Evolutionary conservation across 257 asterid species (phyloP).

Genomic region (Gynochthodes officinalis): DNA sequence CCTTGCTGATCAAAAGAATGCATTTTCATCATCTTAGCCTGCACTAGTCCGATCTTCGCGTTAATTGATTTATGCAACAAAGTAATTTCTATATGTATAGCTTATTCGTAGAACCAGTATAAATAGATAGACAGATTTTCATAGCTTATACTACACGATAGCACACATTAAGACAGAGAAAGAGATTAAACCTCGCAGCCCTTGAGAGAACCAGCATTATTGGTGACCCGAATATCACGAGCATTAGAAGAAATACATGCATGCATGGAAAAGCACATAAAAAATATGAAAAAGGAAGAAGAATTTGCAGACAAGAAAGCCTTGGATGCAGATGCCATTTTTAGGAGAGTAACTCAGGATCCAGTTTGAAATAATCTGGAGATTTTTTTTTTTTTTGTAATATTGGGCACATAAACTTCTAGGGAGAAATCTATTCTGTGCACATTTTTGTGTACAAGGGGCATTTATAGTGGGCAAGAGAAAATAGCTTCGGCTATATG

Average conservation of each 20-base stretch:
- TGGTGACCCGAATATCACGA: not conserved
- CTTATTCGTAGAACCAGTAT: no score
- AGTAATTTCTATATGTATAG: no score
- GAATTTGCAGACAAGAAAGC: slow-evolving; percentile 5
- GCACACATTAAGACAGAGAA: not conserved
- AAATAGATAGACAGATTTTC: no score
- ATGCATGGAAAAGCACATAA: slow-evolving; percentile 25
- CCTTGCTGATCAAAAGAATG: slow-evolving; percentile 4
- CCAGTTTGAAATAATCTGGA: no score
- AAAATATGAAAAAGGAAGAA: slow-evolving; percentile 16
- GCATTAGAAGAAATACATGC: slow-evolving; percentile 17
- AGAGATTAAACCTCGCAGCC: slow-evolving; percentile 14
- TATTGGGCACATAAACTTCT: no score
- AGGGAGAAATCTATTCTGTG: no score
- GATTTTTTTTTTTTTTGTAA: no score
- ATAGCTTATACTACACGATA: no score
- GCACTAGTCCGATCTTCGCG: not conserved
- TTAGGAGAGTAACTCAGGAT: not conserved
- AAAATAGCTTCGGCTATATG: no score
- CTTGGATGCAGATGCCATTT: slow-evolving; percentile 3
- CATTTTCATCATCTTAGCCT: slow-evolving; percentile 4
- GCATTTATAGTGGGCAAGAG: not conserved
- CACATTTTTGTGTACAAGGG: not conserved
- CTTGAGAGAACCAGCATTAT: slow-evolving; percentile 5
- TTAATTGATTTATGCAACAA: no score